Evolutionary conservation across 2,329 filamentous ascomycete species (phyloP).

Genomic region (Cytospora chrysosperma): DNA sequence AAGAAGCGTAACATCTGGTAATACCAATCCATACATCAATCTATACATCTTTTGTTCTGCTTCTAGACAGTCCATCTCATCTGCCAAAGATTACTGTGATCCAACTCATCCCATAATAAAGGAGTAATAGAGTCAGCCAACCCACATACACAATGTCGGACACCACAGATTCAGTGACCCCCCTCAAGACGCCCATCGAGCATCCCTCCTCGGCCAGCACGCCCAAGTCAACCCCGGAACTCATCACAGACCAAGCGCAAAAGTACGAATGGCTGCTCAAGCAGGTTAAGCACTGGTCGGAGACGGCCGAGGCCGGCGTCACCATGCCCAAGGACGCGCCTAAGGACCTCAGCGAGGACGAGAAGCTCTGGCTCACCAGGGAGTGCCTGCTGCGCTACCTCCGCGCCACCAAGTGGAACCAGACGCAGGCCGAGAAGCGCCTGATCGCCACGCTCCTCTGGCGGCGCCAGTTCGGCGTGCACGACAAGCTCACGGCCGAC

Average conservation of each 20-base stretch:
- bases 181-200: slow-evolving; percentile 56
- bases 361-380: slow-evolving; percentile 86
- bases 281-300: slow-evolving; percentile 63
- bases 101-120: neutral
- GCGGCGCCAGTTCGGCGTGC: slow-evolving; percentile 84
- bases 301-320: slow-evolving; percentile 9
- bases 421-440: slow-evolving; percentile 73
- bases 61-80: neutral
- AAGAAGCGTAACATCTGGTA: neutral
- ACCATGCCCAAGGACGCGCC: slow-evolving; percentile 54
- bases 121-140: neutral
- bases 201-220: slow-evolving; percentile 56
- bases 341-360: slow-evolving; percentile 67
- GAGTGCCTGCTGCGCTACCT: slow-evolving; percentile 94
- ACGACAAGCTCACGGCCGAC: slow-evolving; percentile 71
- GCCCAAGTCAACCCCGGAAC: slow-evolving; percentile 53
- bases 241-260: slow-evolving; percentile 73
- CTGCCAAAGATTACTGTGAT: too few relatives aligned
- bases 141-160: neutral
- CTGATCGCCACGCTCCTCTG: slow-evolving; percentile 78
- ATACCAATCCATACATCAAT: neutral
- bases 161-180: neutral
- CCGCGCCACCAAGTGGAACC: slow-evolving; percentile 87
- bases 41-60: neutral
- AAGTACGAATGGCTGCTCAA: slow-evolving; percentile 81